Base-by-base conservation (phyloP, 495 filamentous ascomycete genomes). In the Penicillium coprophilum region DNA sequence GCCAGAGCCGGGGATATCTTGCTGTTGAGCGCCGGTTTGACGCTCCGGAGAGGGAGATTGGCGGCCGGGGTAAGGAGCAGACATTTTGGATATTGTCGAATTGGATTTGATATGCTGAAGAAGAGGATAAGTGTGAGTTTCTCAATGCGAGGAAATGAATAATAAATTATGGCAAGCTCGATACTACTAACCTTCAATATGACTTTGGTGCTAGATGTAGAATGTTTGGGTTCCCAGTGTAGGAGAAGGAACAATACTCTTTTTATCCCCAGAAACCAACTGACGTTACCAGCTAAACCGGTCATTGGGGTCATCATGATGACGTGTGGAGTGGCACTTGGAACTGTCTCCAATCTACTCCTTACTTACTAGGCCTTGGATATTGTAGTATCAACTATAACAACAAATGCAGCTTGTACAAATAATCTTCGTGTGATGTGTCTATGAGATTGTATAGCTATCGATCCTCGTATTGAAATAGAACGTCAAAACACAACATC, bases 1-100 rank as follows among this genome's bases (percentile, higher is more conserved):
- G 59, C 90, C 85, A 41, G 76, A 72, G 32, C 73, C 82, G 0
- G 79, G 77, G 3, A 78, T 61, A 6, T 82, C 83, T 36, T 77
- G 67, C 45, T 83, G 74, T 71, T 97, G 92, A 30, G 74, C 68
- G 50, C 80, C 83, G n/a, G 79, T 67, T 67, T 89, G 87, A 47
- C 63, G 47, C 75, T 91, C 87, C 9, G 89, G 90, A 17, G 84
- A 74, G 13, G 93, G 93, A 10, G 93, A 97, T 69, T 96, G 85
- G 62, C 86, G 87, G 70, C 91, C 89, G 64, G 78, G 63, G 71
- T 80, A 27, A 40, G 55, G 68, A 40, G 72, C 61, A 40, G 73
- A 72, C 73, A 77, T 75, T 48, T 38, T 28, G 59, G 39, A 38
- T 38, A 17, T 38, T 31, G 49, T 55, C 60, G 27, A 47, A 44